Conservation (phyloP, 495 filamentous ascomycete species). For the Aspergillus steynii region DNA sequence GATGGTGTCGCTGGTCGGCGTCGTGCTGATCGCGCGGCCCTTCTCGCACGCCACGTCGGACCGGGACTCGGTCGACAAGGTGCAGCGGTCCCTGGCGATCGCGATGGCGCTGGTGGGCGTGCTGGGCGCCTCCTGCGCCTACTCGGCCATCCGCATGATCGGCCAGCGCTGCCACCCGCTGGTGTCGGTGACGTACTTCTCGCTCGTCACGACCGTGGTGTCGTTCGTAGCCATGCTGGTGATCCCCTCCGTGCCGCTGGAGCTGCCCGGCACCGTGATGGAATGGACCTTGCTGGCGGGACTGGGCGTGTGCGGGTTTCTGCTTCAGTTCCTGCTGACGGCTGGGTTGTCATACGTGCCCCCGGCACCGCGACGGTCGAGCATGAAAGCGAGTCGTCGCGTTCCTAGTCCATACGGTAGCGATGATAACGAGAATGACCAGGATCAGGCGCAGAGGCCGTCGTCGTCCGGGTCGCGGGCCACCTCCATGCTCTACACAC, state of each 20-base stretch:
- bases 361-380: conserved; percentile 21
- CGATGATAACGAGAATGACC: conserved; percentile 5
- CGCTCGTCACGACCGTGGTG: conserved; percentile 67
- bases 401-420: conserved; percentile 11
- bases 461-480: conserved; percentile 59
- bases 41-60: conserved; percentile 36
- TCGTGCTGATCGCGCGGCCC: conserved; percentile 83
- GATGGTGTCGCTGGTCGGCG: conserved; percentile 73
- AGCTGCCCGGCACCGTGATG: conserved; percentile 56
- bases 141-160: conserved; percentile 81
- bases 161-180: conserved; percentile 82
- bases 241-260: conserved; percentile 59
- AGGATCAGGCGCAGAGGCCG: conserved; percentile 15
- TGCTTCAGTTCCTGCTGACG: conserved; percentile 88
- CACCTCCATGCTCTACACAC: conserved; percentile 86
- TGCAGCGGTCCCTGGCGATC: conserved; percentile 73
- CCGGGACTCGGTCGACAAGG: conserved; percentile 31
- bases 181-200: conserved; percentile 86
- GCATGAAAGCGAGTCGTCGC: conserved; percentile 22
- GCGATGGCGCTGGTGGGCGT: conserved; percentile 77
- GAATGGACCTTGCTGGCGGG: conserved; percentile 74
- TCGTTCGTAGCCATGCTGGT: conserved; percentile 58
- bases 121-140: conserved; percentile 73
- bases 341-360: conserved; percentile 70
- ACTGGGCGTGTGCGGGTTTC: conserved; percentile 74